Base-by-base conservation (phyloP, 768 basidiomycete species). In the Mycena vulgaris region DNA sequence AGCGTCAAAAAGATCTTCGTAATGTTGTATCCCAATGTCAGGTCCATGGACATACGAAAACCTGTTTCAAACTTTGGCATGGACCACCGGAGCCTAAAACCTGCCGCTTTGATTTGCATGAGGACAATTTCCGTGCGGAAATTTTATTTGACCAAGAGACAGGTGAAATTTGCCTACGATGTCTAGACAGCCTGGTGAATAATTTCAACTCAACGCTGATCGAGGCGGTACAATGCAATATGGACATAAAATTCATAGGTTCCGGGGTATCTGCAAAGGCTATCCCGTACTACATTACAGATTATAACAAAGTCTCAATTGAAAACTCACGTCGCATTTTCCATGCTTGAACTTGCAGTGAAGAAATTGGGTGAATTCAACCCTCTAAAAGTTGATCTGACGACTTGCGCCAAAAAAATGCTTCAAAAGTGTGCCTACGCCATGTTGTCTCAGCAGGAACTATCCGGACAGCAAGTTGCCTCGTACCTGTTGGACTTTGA, bases 291-390 rank as follows among this genome's bases (percentile, higher is more conserved):
- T 83, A 83, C 23, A 75, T 82, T 0, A 82, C 79, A 0, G 82
- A 83, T 40, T 82, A 83, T 83, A 6, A 83, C 80, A 0, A 83
- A 83, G 55, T 49, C 69, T 2, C 49, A 75, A 9, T 25, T 80
- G 19, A 71, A 74, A 4, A 47, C 72, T 0, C 72, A 80, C 62
- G 69, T 75, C 0, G 68, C 74, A 3, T 64, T 70, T 16, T 57
- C 66, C 3, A 74, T 75, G 1, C 28, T 77, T 0, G 56, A 75
- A 39, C 33, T 65, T 5, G 74, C 74, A 4, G 69, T 75, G 2
- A 62, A 37, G 14, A 76, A 75, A 23, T 35, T 79, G 14, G 75
- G 70, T 21, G 61, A 67, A 31, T 53, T 40, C 30, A 59, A 73
- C 31, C 30, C 62, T 10, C 13, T 33, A 17, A 45, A 66, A 16